phyloP scores from a whole-genome alignment of 2,329 filamentous ascomycete genomes.

The Exserohilum rostratum region DNA sequence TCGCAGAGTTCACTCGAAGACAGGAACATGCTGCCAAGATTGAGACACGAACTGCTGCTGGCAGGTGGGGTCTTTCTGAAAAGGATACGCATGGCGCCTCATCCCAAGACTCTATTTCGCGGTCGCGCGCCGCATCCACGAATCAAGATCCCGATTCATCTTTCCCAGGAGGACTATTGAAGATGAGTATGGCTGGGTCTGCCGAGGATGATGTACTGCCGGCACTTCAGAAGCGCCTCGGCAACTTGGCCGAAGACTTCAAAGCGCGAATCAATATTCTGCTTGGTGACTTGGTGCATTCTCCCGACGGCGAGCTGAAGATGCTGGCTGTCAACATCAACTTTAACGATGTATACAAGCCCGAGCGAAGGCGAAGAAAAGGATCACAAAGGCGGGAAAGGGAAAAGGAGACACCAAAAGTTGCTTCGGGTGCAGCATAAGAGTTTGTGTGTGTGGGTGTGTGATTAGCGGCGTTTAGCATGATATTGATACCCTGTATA shows the following conservation, averaged over 20 bases:
- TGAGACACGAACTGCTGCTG: conserved; percentile 68
- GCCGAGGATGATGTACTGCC: conserved; percentile 71
- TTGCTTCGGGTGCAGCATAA: neutral
- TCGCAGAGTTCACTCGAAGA: conserved; percentile 90
- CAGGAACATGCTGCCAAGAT: conserved; percentile 81
- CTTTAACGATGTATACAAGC: conserved; percentile 95
- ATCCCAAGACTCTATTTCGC: conserved; percentile 31
- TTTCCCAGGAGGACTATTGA: conserved; percentile 50
- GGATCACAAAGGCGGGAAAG: conserved; percentile 36
- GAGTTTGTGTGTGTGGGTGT: neutral
- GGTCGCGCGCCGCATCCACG: conserved; percentile 26
- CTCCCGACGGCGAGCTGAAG: conserved; percentile 92
- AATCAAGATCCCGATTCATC: conserved; percentile 50
- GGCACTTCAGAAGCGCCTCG: conserved; percentile 74
- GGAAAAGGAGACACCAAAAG: conserved; percentile 36
- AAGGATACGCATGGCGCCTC: conserved; percentile 42
- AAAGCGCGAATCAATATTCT: conserved; percentile 77
- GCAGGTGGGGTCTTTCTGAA: conserved; percentile 68
- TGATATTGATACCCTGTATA: conserved; percentile 10
- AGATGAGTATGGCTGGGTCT: conserved; percentile 41
- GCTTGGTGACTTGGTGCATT: conserved; percentile 87
- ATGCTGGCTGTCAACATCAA: conserved; percentile 98
- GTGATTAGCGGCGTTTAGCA: neutral
- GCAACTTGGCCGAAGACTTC: conserved; percentile 76
- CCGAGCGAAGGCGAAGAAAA: conserved; percentile 67